Conservation (phyloP, 371 early-diverging fungal species). For the Mortierella sp. region DNA sequence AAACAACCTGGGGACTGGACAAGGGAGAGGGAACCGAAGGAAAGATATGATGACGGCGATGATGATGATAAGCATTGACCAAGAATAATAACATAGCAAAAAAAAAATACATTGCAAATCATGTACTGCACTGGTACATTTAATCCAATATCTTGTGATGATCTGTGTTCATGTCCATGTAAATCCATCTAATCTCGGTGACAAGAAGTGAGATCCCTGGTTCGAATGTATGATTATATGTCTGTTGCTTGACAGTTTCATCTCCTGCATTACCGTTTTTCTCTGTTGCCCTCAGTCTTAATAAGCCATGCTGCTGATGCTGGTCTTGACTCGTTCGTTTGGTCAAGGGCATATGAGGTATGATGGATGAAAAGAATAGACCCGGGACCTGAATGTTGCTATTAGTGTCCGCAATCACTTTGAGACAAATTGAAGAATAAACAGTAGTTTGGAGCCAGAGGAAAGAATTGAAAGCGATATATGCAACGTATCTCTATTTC, state of each 20-base stretch:
- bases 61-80: background rate
- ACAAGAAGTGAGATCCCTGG: background rate
- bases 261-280: background rate
- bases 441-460: background rate
- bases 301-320: background rate
- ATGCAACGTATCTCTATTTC: background rate
- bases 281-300: background rate
- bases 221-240: background rate
- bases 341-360: background rate
- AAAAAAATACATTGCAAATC: background rate
- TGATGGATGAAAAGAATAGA: background rate
- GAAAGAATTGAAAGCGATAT: background rate
- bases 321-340: background rate
- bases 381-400: slow-evolving; percentile 5
- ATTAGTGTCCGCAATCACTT: slow-evolving; percentile 13
- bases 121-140: background rate
- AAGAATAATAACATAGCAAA: background rate
- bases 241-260: background rate
- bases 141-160: background rate
- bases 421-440: background rate
- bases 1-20: background rate
- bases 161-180: background rate
- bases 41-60: background rate
- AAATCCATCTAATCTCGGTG: background rate
- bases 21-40: background rate